phyloP scores from a whole-genome alignment of 2,329 filamentous ascomycete genomes.

The Ceratocystis papillata region DNA sequence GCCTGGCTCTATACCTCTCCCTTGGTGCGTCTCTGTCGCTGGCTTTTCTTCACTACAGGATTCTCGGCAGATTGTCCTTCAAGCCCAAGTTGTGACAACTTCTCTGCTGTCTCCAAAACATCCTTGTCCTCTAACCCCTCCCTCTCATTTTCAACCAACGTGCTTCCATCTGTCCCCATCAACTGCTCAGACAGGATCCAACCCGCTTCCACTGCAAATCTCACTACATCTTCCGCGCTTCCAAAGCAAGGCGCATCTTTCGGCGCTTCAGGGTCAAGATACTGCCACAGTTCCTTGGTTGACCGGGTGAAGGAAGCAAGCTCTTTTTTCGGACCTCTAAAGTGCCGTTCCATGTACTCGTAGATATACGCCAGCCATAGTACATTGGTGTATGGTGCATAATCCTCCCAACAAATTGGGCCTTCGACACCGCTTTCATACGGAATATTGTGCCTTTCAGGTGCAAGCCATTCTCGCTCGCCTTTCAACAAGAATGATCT shows the following conservation, averaged over 20 bases:
- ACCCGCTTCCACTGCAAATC: slow-evolving; percentile 47
- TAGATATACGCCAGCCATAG: slow-evolving; percentile 55
- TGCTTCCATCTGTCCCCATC: slow-evolving; percentile 32
- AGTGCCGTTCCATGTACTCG: slow-evolving; percentile 41
- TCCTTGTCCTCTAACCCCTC: slow-evolving; percentile 26
- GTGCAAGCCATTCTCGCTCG: slow-evolving; percentile 41
- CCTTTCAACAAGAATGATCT: slow-evolving; percentile 45
- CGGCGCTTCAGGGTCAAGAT: slow-evolving; percentile 43
- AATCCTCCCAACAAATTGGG: slow-evolving; percentile 43
- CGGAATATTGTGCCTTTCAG: slow-evolving; percentile 38
- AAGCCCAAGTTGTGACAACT: not conserved
- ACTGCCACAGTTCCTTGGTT: slow-evolving; percentile 44
- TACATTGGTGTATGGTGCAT: slow-evolving; percentile 53
- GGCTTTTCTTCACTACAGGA: slow-evolving; percentile 13
- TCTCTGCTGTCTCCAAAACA: slow-evolving; percentile 8
- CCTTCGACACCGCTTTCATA: slow-evolving; percentile 36
- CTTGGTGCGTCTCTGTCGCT: slow-evolving; percentile 13
- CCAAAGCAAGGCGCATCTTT: slow-evolving; percentile 41
- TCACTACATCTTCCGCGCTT: slow-evolving; percentile 46
- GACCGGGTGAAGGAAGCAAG: slow-evolving; percentile 38
- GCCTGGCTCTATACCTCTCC: not conserved
- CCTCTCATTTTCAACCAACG: slow-evolving; percentile 26
- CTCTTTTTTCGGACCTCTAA: slow-evolving; percentile 38
- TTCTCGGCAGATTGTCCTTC: not conserved
- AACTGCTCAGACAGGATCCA: slow-evolving; percentile 48